phyloP scores from a whole-genome alignment of 768 basidiomycete species.

The Bullera alba region DNA sequence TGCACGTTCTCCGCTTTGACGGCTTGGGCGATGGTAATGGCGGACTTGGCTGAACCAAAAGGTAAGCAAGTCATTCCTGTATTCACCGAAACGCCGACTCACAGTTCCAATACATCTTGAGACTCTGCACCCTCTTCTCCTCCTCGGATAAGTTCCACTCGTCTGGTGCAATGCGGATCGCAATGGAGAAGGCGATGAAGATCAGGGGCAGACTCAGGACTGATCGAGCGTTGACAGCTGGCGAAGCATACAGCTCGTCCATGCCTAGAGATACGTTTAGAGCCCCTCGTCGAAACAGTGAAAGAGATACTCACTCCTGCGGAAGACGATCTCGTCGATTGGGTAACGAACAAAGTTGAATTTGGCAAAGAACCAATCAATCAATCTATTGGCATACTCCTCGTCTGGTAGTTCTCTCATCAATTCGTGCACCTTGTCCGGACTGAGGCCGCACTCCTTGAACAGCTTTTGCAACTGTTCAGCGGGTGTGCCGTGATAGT shows the following conservation, averaged over 20 bases:
- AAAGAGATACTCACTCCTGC: conserved; percentile 39
- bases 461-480: conserved; percentile 70
- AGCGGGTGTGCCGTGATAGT: conserved; percentile 51
- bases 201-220: conserved; percentile 66
- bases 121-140: conserved; percentile 63
- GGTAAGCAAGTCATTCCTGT: background rate
- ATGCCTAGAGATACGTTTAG: conserved; percentile 4
- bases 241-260: conserved; percentile 8
- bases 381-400: conserved; percentile 62
- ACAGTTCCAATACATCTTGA: conserved; percentile 93
- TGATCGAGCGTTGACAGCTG: conserved; percentile 61
- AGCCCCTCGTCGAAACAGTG: background rate
- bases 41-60: conserved; percentile 59
- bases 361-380: conserved; percentile 57
- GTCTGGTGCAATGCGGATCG: conserved; percentile 78
- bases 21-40: conserved; percentile 78
- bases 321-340: conserved; percentile 73
- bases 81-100: conserved; percentile 44
- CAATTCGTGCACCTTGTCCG: conserved; percentile 81
- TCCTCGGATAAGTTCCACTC: conserved; percentile 68
- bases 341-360: conserved; percentile 94
- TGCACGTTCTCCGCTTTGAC: conserved; percentile 86
- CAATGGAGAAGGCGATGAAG: conserved; percentile 81
- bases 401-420: conserved; percentile 75
- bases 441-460: conserved; percentile 85